A percentile compares a stretch with the other conserved stretches of the same genome.
These are phyloP conservation scores for Acanthamoeba royreba DNA, from an alignment of 208 protist genomes.

Conservation along the genomic window DNA sequence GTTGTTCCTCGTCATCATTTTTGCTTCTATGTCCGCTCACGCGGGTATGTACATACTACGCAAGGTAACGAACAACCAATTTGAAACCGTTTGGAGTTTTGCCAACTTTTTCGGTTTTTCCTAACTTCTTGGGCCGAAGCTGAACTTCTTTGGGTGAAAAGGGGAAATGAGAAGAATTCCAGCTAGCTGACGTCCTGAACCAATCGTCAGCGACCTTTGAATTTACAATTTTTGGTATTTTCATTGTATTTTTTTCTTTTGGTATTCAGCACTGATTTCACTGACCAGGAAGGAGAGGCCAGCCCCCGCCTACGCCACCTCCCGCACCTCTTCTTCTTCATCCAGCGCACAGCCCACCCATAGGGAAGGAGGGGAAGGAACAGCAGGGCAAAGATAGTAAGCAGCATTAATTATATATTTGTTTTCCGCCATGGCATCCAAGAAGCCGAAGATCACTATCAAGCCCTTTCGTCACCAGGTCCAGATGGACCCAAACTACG, in stretches of 20 bases:
- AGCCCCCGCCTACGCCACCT: no score
- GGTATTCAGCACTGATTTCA: no score
- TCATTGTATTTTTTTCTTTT: no score
- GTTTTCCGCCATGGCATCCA: not conserved
- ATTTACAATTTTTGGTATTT: no score
- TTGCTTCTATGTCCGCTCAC: not conserved
- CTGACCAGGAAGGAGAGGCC: no score
- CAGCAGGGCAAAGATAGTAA: not conserved
- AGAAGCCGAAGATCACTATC: conserved; percentile 50
- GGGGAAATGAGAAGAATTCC: no score
- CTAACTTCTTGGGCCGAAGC: no score
- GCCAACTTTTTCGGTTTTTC: not conserved
- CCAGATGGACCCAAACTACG: conserved; percentile 52
- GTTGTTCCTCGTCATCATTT: not conserved
- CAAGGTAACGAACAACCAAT: not conserved
- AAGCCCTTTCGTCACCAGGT: conserved; percentile 36
- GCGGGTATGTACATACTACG: not conserved
- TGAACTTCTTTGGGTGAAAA: no score
- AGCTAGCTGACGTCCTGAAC: no score
- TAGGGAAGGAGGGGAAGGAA: not conserved
- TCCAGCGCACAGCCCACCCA: no score
- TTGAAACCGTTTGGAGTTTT: not conserved
- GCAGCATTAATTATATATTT: not conserved
- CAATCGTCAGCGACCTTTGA: no score
- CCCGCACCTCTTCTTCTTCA: no score